Base-by-base conservation (phyloP, 2,329 filamentous ascomycete species). In the Magnaporthiopsis rhizophila region DNA sequence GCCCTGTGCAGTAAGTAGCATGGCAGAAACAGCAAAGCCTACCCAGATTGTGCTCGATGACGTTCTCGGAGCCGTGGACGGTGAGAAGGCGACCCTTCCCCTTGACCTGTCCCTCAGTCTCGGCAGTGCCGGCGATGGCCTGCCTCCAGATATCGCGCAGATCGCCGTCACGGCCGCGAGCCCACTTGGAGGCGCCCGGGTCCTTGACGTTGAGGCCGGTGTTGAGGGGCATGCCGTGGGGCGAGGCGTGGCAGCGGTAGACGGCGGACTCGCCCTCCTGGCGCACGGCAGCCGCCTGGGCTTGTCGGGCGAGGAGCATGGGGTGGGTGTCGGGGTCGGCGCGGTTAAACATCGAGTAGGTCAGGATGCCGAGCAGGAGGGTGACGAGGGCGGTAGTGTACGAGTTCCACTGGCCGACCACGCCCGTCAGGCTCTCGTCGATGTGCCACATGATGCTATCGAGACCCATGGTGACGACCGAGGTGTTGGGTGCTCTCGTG, bases 321-420 rank as follows among this genome's bases (percentile, higher is more conserved):
- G 95, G 94, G 76, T 98, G 95, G 6, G 90, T 89, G 78, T 99
- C 95, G 7, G 95, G 90, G 63, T 97, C 94, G 66, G 86, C 84
- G 62, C 85, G 83, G 66, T 86, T 86, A 71, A 90, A 79, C 68
- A 96, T 78, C 59, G 88, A 84, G 76, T 91, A 92, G 65, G 87
- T 82, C 65, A 94, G 76, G 71, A 92, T 83, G 64, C 83, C 80
- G 66, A 88, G 79, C 58, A 97, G 80, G 66, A 85, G 72, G 30
- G 88, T 84, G 59, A 86, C 82, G 68, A 99, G 81, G 58, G 86
- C 72, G 3, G 90, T 95, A 36, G 91, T 91, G 79, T 89, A 90
- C 69, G 84, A 77, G 74, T 95, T 92, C 92, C 93, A 97, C 76
- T 91, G 88, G 53, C 86, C 83, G 64, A 96, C 79, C 63, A 94